Percentiles rank a stretch among this genome's conserved stretches.
Conservation (phyloP, 2,329 filamentous ascomycete genomes). For the Capronia americana region DNA sequence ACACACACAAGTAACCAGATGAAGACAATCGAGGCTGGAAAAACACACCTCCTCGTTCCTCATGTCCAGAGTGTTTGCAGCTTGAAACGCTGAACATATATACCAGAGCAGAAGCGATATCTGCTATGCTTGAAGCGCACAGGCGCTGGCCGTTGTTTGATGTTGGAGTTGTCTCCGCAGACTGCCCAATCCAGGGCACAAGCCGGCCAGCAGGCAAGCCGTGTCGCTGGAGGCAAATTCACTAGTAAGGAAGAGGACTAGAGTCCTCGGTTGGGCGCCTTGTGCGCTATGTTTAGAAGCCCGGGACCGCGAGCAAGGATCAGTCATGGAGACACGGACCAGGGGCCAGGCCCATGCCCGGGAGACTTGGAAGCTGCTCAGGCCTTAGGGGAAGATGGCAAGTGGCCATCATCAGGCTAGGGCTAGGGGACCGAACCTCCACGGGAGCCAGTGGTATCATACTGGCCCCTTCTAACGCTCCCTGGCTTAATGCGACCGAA, state of each 20-base stretch:
- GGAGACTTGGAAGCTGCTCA: not conserved
- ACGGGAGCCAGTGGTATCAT: conserved; percentile 20
- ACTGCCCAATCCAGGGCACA: conserved; percentile 5
- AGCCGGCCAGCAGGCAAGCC: conserved; percentile 9
- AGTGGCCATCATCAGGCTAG: conserved; percentile 15
- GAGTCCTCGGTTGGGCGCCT: conserved; percentile 17
- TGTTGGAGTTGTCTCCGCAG: conserved; percentile 17
- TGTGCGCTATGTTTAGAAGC: conserved; percentile 21
- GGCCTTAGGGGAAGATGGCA: conserved; percentile 20
- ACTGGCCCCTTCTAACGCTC: conserved; percentile 15
- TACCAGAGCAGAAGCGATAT: conserved; percentile 19
- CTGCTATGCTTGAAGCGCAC: conserved; percentile 9
- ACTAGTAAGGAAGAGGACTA: not conserved
- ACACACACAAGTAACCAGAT: not conserved
- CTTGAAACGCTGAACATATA: conserved; percentile 17
- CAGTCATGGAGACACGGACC: conserved; percentile 5
- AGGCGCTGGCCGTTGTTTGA: conserved; percentile 10
- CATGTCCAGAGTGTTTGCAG: not conserved
- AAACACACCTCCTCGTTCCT: not conserved
- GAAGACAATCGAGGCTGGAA: not conserved
- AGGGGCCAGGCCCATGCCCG: conserved; percentile 3
- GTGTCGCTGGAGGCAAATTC: conserved; percentile 19
- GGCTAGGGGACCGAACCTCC: conserved; percentile 16
- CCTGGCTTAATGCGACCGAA: conserved; percentile 12
- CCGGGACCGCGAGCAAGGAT: conserved; percentile 1